phyloP scores from a whole-genome alignment of 1,284 basidiomycete species.

The Fomitiporia mediterranea region DNA sequence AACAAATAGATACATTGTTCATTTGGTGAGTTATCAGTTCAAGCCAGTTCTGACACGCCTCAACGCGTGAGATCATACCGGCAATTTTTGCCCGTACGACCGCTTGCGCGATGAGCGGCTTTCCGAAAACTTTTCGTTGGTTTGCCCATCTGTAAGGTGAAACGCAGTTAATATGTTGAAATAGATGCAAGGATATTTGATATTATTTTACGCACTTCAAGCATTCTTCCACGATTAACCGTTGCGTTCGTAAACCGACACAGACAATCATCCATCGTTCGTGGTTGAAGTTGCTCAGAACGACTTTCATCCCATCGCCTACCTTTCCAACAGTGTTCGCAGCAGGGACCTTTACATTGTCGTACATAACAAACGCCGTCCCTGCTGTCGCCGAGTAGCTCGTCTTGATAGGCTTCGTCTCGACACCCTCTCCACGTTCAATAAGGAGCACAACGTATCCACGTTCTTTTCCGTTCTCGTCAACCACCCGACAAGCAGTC shows the following conservation, averaged over 20 bases:
- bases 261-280: conserved; percentile 84
- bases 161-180: not conserved
- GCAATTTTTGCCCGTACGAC: conserved; percentile 89
- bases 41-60: conserved; percentile 86
- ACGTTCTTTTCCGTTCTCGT: conserved; percentile 25
- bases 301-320: conserved; percentile 80
- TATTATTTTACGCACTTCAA: conserved; percentile 66
- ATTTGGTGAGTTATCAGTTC: conserved; percentile 89
- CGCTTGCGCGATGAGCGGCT: conserved; percentile 85
- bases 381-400: conserved; percentile 83
- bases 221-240: conserved; percentile 73
- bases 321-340: conserved; percentile 84
- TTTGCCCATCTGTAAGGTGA: conserved; percentile 59
- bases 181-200: not conserved
- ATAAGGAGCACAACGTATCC: conserved; percentile 90
- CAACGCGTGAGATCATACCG: conserved; percentile 84
- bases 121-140: conserved; percentile 84
- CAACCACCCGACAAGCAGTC: conserved; percentile 67
- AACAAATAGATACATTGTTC: conserved; percentile 64
- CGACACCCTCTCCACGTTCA: conserved; percentile 72
- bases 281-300: conserved; percentile 83
- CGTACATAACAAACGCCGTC: conserved; percentile 89
- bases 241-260: conserved; percentile 65
- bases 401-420: conserved; percentile 90
- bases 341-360: conserved; percentile 84